Percentiles rank a stretch among this genome's conserved stretches.
phyloP scores from a whole-genome alignment of 1,284 basidiomycete species.

The Apiotrichum porosum region DNA sequence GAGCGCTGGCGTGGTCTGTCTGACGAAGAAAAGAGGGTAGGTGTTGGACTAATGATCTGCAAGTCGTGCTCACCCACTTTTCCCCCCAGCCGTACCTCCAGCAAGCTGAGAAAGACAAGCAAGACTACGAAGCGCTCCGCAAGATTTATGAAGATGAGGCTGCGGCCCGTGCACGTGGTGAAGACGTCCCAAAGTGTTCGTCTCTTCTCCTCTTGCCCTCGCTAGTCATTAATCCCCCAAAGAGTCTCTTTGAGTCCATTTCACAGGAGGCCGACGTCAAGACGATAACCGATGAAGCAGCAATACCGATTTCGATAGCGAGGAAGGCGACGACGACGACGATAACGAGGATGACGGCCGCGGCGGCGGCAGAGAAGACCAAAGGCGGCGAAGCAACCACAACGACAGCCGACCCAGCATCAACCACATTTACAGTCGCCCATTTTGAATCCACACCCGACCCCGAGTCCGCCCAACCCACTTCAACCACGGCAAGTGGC shows the following conservation, averaged over 20 bases:
- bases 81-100: conserved; percentile 70
- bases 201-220: conserved; percentile 16
- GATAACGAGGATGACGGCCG: conserved; percentile 3
- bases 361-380: neutral
- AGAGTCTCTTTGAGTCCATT: conserved; percentile 15
- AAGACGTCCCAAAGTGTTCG: conserved; percentile 57
- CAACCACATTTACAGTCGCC: conserved; percentile 11
- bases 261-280: conserved; percentile 3
- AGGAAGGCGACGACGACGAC: conserved; percentile 8
- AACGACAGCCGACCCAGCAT: conserved; percentile 6
- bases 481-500: neutral
- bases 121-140: conserved; percentile 77
- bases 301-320: no score
- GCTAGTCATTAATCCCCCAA: conserved; percentile 16
- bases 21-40: conserved; percentile 83
- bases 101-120: conserved; percentile 86
- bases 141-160: conserved; percentile 77
- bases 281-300: no score
- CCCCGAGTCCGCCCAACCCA: conserved; percentile 2
- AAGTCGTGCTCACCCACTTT: no score
- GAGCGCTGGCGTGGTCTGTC: conserved; percentile 86
- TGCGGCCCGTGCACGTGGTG: conserved; percentile 53
- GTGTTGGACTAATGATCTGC: conserved; percentile 16
- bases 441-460: conserved; percentile 13
- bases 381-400: neutral